Base-by-base conservation (phyloP, 2,329 filamentous ascomycete species). In the Fonsecaea monophora region DNA sequence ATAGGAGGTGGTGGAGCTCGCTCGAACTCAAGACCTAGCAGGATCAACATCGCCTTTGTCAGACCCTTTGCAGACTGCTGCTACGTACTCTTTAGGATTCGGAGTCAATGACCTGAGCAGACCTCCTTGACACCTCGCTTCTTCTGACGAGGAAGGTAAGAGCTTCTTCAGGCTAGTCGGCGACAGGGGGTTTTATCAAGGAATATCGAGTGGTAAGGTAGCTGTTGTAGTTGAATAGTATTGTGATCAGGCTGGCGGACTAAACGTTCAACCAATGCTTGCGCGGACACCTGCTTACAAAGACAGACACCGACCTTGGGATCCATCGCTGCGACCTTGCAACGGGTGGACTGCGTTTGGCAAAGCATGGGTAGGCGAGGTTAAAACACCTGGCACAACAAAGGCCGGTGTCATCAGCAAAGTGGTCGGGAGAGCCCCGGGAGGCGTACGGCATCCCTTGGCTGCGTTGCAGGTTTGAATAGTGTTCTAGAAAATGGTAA, bases 151-250 rank as follows among this genome's bases (percentile, higher is more conserved):
- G 57, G 57, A 60, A 60, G 32, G 42, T 35, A 32, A 48, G 57
- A 60, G 42, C 57, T 37, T 50, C 40, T 60, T 60, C 57, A 21
- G 42, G 57, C 57, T 48, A 60, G 42, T 34, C 4, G 21, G 57
- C 30, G 30, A 53, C 57, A 34, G 57, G 57, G 57, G 57, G 37
- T 35, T 40, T 42, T 30, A 30, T 50, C 45, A 53, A 53, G 45
- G 59, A 21, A 54, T 35, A 10, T 54, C 48, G 21, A 18, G 12
- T 50, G 45, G 45, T 18, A 50, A 50, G 45, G 45, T 12, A 50
- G 45, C 45, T 30, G 25, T 50, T 30, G 45, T 50, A 50, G 45
- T 30, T 50, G 21, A 50, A 7, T 10, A 50, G 45, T 25, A 18
- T 25, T 50, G 45, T 18, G 45, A 8, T 21, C 45, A 48, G 45